Evolutionary conservation across 2,329 filamentous ascomycete species (phyloP), one percentile per base, ranked within the genome.

Genomic region (Fusarium paranaense): DNA sequence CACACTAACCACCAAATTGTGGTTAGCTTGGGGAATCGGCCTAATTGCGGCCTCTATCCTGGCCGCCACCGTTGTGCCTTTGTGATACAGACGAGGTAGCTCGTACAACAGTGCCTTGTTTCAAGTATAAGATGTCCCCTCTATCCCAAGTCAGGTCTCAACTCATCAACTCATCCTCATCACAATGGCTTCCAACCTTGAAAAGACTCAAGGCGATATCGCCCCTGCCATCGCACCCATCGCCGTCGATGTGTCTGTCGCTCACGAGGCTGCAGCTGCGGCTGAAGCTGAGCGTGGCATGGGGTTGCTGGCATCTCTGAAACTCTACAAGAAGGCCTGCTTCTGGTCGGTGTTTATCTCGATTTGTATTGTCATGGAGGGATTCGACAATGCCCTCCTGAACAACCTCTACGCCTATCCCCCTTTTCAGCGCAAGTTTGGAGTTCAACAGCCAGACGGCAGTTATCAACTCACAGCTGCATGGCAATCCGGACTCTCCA

Each of bases 401-500:
- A 78, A 75, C 38, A 84, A 82, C 37, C 83, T 87, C 68, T 86
- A 82, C 47, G 84, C 81, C 18, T 85, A 84, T 72, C 82, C 75
- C 1, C 82, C 76, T 20, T 87, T 83, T 68, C 80, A 80, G 47
- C 79, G 72, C 67, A 83, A 80, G 62, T 88, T 85, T 64, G 86
- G 86, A 10, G 69, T 76, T 0, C 62, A 74, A 8, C 76, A 80
- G 14, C 69, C 78, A 1, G 76, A 86, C 32, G 85, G 83, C 1
- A 79, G 72, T 1, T 87, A 87, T 67, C 80, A 88, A 67, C 78
- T 90, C 57, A 84, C 85, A 1, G 85, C 86, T 2, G 80, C 84
- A 0, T 90, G 88, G 88, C 88, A 89, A 76, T 83, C 87, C 3
- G 87, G 84, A 8, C 79, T 90, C 5, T 83, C 82, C 47, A 88